Evolutionary conservation across 805 yeast species (phyloP).

Genomic region (Metschnikowia anglica): DNA sequence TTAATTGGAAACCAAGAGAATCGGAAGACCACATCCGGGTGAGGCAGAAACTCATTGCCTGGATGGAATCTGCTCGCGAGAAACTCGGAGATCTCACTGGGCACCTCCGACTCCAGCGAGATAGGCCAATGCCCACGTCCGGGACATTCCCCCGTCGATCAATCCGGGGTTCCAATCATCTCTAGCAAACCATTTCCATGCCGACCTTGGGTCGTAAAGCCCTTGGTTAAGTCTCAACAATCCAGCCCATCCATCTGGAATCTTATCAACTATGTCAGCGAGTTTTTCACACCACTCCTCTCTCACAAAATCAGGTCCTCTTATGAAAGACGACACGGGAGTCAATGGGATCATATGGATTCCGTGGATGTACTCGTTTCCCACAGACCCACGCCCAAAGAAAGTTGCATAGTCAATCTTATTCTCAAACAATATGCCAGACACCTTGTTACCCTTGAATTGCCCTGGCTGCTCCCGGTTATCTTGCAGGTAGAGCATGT

Average conservation of each 20-base stretch:
- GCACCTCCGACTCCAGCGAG: constrained; percentile 51
- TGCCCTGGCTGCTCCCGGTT: constrained; percentile 55
- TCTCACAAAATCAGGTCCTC: constrained; percentile 52
- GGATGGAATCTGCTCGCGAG: no score
- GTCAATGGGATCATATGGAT: constrained; percentile 77
- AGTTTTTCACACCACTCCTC: constrained; percentile 65
- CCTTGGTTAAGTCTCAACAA: constrained; percentile 73
- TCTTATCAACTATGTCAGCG: constrained; percentile 41
- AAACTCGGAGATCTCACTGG: constrained; percentile 2
- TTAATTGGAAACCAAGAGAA: no score
- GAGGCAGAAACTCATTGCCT: no score
- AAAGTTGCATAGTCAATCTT: constrained; percentile 72
- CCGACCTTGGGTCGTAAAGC: constrained; percentile 59
- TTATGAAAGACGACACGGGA: constrained; percentile 60
- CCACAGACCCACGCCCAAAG: constrained; percentile 62
- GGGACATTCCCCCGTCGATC: constrained; percentile 82
- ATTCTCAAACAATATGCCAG: constrained; percentile 74
- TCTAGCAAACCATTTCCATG: constrained; percentile 48
- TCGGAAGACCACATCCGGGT: no score
- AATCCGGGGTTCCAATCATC: constrained; percentile 50
- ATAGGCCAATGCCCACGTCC: constrained; percentile 82
- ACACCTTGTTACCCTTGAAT: constrained; percentile 62
- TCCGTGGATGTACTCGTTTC: constrained; percentile 68
- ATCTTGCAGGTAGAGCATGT: constrained; percentile 53
- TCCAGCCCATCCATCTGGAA: constrained; percentile 72